Evolutionary conservation across 108 stramenopile genomes (phyloP).

Genomic region (Nitzschia palea): DNA sequence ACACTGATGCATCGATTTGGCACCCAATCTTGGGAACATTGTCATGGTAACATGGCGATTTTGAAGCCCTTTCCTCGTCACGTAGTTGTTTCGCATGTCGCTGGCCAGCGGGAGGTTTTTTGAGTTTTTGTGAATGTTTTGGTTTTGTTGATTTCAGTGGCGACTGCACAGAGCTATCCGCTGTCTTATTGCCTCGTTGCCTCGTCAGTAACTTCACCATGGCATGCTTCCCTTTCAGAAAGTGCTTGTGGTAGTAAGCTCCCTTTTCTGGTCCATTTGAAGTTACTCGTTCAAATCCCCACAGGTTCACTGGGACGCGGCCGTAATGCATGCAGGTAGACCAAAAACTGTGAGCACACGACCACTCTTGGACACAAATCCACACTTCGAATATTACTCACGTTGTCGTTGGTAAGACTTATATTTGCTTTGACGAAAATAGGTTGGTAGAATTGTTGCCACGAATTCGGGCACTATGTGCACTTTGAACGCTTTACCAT

Average conservation of each 20-base stretch:
- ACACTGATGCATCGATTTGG: too few relatives aligned
- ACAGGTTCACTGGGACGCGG: constrained; percentile 62
- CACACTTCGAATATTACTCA: background rate
- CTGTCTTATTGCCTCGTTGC: constrained; percentile 14
- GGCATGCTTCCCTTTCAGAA: constrained; percentile 18
- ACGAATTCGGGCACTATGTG: constrained; percentile 20
- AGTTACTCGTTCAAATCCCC: constrained; percentile 61
- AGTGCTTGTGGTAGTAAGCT: constrained; percentile 64
- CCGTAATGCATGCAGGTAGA: too few relatives aligned
- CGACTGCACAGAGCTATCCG: background rate
- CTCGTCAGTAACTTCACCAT: constrained; percentile 5
- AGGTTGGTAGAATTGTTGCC: constrained; percentile 17
- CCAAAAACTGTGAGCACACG: too few relatives aligned
- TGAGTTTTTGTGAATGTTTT: background rate
- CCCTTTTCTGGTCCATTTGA: constrained; percentile 54
- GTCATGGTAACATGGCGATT: too few relatives aligned
- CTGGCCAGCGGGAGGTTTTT: too few relatives aligned
- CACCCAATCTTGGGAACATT: too few relatives aligned
- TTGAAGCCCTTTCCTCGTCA: too few relatives aligned
- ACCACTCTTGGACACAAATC: constrained; percentile 42
- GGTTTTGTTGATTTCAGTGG: background rate
- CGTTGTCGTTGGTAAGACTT: constrained; percentile 37
- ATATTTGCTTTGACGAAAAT: constrained; percentile 42
- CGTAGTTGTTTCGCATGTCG: too few relatives aligned
- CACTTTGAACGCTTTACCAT: constrained; percentile 34